A percentile compares a stretch with the other conserved stretches of the same genome.
These are phyloP conservation scores for Venturia carpophila DNA, from an alignment of 2,329 filamentous ascomycete species.

Conservation along the genomic window DNA sequence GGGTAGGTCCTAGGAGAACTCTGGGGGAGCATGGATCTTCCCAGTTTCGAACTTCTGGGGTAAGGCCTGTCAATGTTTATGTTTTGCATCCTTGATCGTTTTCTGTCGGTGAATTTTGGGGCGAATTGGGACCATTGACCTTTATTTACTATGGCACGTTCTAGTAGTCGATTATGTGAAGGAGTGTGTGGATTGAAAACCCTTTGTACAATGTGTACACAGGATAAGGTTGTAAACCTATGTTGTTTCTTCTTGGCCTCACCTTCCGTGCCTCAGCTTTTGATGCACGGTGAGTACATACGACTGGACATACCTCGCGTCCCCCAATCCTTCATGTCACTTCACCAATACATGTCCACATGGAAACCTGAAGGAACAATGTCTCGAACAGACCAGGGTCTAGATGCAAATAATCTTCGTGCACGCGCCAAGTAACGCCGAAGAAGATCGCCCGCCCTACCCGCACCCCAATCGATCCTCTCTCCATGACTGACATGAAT, in stretches of 20 bases:
- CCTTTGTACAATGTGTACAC: too few relatives aligned
- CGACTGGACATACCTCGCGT: too few relatives aligned
- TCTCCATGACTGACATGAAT: neutral
- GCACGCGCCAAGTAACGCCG: neutral
- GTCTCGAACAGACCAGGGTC: neutral
- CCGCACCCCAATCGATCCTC: neutral
- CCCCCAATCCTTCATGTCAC: too few relatives aligned
- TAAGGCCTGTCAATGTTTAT: neutral
- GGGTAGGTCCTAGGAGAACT: neutral
- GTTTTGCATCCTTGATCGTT: neutral
- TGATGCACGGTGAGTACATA: too few relatives aligned
- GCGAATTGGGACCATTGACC: neutral
- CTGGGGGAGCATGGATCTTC: neutral
- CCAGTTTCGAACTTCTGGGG: neutral
- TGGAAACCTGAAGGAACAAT: neutral
- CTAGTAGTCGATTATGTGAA: too few relatives aligned
- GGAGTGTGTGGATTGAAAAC: too few relatives aligned
- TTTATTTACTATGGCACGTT: too few relatives aligned
- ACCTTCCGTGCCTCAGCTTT: too few relatives aligned
- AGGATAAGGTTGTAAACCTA: too few relatives aligned
- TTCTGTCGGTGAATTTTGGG: neutral
- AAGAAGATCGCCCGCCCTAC: neutral
- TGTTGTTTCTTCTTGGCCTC: too few relatives aligned
- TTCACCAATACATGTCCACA: too few relatives aligned
- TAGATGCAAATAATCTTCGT: neutral